These are phyloP conservation scores for Clausena lansium DNA, from an alignment of 345 rosid species.

Conservation along the genomic window DNA sequence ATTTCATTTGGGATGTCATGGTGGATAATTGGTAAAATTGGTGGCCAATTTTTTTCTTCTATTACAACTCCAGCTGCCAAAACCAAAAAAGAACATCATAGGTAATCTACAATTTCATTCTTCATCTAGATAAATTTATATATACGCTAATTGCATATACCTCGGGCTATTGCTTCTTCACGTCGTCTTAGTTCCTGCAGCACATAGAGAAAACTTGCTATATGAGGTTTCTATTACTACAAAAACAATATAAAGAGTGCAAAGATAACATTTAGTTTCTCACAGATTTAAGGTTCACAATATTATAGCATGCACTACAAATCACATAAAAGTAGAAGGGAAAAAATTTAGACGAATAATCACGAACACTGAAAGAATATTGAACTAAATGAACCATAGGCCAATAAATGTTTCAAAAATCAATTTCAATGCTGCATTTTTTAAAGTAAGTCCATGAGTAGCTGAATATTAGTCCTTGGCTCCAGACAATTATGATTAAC, in stretches of 20 bases:
- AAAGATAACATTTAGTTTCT: background rate
- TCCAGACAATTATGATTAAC: background rate
- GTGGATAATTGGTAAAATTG: constrained; percentile 87
- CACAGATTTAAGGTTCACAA: constrained; percentile 1
- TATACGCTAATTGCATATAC: constrained; percentile 29
- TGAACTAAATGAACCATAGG: background rate
- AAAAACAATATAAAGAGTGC: background rate
- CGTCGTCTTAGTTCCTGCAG: constrained; percentile 77
- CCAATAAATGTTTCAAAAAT: background rate
- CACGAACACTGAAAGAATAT: background rate
- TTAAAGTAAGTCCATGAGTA: background rate
- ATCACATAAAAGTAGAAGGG: background rate
- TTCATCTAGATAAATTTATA: constrained; percentile 1
- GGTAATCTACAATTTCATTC: constrained; percentile 15
- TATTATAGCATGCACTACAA: background rate
- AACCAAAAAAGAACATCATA: constrained; percentile 21
- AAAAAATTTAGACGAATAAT: background rate
- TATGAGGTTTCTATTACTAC: background rate
- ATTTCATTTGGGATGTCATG: constrained; percentile 92
- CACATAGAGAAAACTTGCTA: constrained; percentile 16
- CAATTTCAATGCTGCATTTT: background rate
- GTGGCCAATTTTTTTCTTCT: constrained; percentile 97
- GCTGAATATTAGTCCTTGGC: background rate
- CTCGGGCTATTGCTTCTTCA: constrained; percentile 77
- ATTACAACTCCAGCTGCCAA: constrained; percentile 87